Evolutionary conservation across 2,329 filamentous ascomycete species (phyloP).

Genomic region (Elsinoe necatrix): DNA sequence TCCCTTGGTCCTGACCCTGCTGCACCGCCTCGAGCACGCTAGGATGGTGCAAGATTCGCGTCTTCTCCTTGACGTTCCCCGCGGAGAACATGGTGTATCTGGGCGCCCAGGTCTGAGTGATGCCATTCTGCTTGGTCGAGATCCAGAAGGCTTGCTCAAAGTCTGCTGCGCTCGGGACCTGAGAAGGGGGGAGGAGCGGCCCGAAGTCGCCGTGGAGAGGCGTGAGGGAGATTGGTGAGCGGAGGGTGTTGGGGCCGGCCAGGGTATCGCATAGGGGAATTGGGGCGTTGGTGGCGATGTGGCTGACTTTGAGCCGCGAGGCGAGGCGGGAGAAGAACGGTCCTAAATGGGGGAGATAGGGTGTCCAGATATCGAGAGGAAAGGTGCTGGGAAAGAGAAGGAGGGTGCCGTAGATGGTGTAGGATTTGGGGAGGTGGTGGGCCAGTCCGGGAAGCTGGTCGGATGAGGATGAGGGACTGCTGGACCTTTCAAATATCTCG

Average conservation of each 20-base stretch:
- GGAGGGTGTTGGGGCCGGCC: constrained; percentile 56
- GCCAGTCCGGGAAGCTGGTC: not conserved
- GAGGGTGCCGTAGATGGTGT: constrained; percentile 50
- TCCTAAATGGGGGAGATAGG: constrained; percentile 21
- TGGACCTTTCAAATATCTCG: not conserved
- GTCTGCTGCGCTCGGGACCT: constrained; percentile 38
- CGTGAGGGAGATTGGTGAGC: constrained; percentile 61
- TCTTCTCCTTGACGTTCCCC: constrained; percentile 85
- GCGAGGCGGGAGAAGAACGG: constrained; percentile 37
- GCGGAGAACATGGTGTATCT: constrained; percentile 89
- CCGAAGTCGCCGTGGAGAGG: constrained; percentile 72
- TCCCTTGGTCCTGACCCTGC: constrained; percentile 27
- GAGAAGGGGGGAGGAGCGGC: constrained; percentile 26
- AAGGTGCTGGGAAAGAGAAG: constrained; percentile 47
- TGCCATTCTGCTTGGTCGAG: constrained; percentile 61
- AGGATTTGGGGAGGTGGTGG: constrained; percentile 30
- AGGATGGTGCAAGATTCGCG: constrained; percentile 53
- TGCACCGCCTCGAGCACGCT: constrained; percentile 25
- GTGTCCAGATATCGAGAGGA: constrained; percentile 33
- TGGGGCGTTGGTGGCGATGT: constrained; percentile 51
- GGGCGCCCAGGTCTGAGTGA: constrained; percentile 79
- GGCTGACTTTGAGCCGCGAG: constrained; percentile 40
- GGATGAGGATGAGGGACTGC: not conserved
- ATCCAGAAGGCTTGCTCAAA: constrained; percentile 70
- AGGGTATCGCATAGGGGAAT: constrained; percentile 34